Evolutionary conservation across 2,329 filamentous ascomycete genomes (phyloP).

Genomic region (Aspergillus clavatus): DNA sequence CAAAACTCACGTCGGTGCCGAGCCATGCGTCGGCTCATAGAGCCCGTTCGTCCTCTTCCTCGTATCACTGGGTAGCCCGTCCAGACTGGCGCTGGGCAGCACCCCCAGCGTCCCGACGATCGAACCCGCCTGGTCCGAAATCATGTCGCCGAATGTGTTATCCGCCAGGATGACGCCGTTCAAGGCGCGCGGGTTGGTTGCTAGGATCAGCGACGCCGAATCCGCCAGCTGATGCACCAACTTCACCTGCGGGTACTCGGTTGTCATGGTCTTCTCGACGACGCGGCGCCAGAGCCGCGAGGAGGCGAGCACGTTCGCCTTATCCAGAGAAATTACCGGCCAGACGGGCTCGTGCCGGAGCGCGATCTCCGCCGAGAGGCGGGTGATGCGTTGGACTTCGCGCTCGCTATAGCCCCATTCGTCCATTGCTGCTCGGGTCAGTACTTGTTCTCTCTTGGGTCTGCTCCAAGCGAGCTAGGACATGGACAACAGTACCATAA

Average conservation of each 20-base stretch:
- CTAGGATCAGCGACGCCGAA: slow-evolving; percentile 84
- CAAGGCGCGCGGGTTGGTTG: slow-evolving; percentile 77
- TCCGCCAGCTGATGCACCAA: slow-evolving; percentile 84
- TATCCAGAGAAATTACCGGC: slow-evolving; percentile 79
- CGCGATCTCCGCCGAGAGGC: slow-evolving; percentile 72
- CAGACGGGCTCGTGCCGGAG: slow-evolving; percentile 65
- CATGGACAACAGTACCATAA: slow-evolving; percentile 41
- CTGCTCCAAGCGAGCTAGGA: too few relatives aligned
- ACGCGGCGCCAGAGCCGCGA: slow-evolving; percentile 80
- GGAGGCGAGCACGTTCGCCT: slow-evolving; percentile 88
- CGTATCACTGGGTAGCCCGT: slow-evolving; percentile 68
- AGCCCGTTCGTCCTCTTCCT: slow-evolving; percentile 78
- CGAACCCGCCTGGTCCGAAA: slow-evolving; percentile 84
- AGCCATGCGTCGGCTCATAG: slow-evolving; percentile 85
- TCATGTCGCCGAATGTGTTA: slow-evolving; percentile 90
- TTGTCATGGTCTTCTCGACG: slow-evolving; percentile 70
- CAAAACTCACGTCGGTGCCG: slow-evolving; percentile 33
- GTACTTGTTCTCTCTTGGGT: too few relatives aligned
- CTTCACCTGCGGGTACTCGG: slow-evolving; percentile 79
- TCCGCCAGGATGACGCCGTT: slow-evolving; percentile 86
- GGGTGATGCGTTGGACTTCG: slow-evolving; percentile 78
- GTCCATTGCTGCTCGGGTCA: slow-evolving; percentile 51
- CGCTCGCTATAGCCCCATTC: slow-evolving; percentile 75
- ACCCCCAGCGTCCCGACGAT: slow-evolving; percentile 84
- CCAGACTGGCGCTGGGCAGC: slow-evolving; percentile 77